A percentile compares a stretch with the other conserved stretches of the same genome.
Conservation (phyloP, 1,284 basidiomycete species). For the Sanghuangporus weigelae region DNA sequence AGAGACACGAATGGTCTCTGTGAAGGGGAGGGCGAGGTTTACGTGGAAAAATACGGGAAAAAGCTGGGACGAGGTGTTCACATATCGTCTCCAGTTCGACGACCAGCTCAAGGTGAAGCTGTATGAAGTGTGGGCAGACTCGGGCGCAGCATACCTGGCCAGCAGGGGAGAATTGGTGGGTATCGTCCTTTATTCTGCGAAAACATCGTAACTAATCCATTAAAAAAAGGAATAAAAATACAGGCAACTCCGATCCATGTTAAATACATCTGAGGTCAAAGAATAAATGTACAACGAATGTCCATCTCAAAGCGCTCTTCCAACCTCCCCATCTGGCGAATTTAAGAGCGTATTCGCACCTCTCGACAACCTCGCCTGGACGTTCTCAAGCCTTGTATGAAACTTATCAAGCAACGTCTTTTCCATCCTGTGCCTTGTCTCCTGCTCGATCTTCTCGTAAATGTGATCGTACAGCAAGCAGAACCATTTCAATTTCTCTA, state of each 20-base stretch:
- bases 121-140: slow-evolving; percentile 67
- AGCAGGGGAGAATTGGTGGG: slow-evolving; percentile 39
- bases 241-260: background rate
- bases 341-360: background rate
- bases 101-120: slow-evolving; percentile 45
- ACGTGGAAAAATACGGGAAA: slow-evolving; percentile 48
- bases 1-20: slow-evolving; percentile 43
- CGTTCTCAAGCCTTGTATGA: slow-evolving; percentile 10
- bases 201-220: background rate
- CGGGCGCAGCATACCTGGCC: slow-evolving; percentile 58
- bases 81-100: slow-evolving; percentile 58
- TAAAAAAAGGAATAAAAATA: background rate
- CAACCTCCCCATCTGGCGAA: background rate
- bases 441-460: slow-evolving; percentile 15
- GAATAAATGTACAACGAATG: background rate
- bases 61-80: slow-evolving; percentile 60
- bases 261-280: background rate
- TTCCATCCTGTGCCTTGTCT: slow-evolving; percentile 1
- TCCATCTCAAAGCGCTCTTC: slow-evolving; percentile 1
- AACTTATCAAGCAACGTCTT: slow-evolving; percentile 9
- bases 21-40: slow-evolving; percentile 50
- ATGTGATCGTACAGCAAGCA: slow-evolving; percentile 14
- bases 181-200: background rate
- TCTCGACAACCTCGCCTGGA: slow-evolving; percentile 1
- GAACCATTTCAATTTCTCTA: slow-evolving; percentile 12